A percentile compares a stretch with the other conserved stretches of the same genome.
Conservation (phyloP, 225 moss, liverwort and hornwort species). For the Physcomitrellopsis africana region DNA sequence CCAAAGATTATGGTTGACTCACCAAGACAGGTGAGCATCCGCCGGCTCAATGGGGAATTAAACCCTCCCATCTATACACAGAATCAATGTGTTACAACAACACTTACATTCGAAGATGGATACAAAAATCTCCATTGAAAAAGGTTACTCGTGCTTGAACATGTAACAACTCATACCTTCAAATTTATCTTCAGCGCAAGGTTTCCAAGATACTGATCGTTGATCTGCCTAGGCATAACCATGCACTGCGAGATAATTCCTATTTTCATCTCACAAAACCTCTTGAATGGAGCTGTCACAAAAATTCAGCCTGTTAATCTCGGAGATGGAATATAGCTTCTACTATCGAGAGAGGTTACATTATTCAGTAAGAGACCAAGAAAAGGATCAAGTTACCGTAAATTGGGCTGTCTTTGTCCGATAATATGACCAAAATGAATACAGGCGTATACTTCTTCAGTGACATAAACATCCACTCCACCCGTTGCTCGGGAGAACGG, state of each 20-base stretch:
- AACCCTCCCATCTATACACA: conserved; percentile 49
- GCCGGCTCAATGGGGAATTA: conserved; percentile 39
- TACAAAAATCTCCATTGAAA: neutral
- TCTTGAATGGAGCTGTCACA: conserved; percentile 68
- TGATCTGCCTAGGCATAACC: conserved; percentile 65
- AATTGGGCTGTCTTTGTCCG: conserved; percentile 71
- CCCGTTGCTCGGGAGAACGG: conserved; percentile 50
- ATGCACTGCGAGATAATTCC: conserved; percentile 74
- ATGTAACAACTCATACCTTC: conserved; percentile 48
- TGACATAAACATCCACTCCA: conserved; percentile 32
- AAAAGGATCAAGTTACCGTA: conserved; percentile 42
- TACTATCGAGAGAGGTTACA: too few species aligned
- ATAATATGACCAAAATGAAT: conserved; percentile 67
- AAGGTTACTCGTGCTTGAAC: too few species aligned
- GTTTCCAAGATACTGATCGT: conserved; percentile 78
- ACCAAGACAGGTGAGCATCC: conserved; percentile 24
- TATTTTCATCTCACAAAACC: conserved; percentile 48
- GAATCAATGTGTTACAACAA: neutral
- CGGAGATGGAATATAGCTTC: too few species aligned
- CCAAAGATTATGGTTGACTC: conserved; percentile 75
- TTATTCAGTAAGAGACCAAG: neutral
- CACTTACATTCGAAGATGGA: neutral
- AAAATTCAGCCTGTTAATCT: neutral
- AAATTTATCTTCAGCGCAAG: conserved; percentile 82
- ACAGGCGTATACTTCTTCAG: conserved; percentile 31